These are phyloP conservation scores for Starmerella tilneyi DNA, from an alignment of 805 yeast genomes.

Conservation along the genomic window DNA sequence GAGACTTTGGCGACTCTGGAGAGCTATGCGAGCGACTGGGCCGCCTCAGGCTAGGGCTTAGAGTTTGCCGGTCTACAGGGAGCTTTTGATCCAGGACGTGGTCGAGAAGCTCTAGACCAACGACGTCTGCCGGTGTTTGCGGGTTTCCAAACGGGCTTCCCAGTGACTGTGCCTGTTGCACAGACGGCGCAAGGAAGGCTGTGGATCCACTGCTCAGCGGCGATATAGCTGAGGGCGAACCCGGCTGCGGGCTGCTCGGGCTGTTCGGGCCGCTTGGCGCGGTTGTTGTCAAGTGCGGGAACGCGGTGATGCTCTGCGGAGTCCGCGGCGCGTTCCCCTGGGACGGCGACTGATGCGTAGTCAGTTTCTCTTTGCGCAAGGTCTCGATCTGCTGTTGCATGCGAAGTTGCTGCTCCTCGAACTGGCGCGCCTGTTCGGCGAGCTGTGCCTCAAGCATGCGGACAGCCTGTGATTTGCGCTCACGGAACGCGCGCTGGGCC, in stretches of 20 bases:
- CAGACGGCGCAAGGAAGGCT: background rate
- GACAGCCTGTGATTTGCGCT: conserved; percentile 54
- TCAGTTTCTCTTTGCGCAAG: conserved; percentile 39
- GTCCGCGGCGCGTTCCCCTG: background rate
- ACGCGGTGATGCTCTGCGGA: conserved; percentile 1
- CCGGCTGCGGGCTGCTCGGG: conserved; percentile 9
- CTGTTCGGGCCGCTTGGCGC: too few species aligned
- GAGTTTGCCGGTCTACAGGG: conserved; percentile 20
- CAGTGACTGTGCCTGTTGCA: conserved; percentile 6
- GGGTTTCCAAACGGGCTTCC: conserved; percentile 22
- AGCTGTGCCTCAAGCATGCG: conserved; percentile 67
- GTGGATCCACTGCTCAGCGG: background rate
- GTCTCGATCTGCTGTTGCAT: conserved; percentile 59
- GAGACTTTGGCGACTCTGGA: conserved; percentile 12
- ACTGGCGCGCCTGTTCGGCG: conserved; percentile 77
- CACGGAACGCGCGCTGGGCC: conserved; percentile 84
- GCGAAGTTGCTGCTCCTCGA: conserved; percentile 63
- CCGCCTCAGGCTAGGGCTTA: conserved; percentile 1
- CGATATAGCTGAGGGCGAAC: conserved; percentile 10
- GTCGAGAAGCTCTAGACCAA: conserved; percentile 29
- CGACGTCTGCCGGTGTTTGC: conserved; percentile 22
- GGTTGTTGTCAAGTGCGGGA: too few species aligned
- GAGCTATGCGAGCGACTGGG: conserved; percentile 7
- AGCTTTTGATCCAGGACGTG: conserved; percentile 31
- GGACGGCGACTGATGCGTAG: background rate